Conservation (phyloP, 139 green algal species). For the Closterium sp. region DNA sequence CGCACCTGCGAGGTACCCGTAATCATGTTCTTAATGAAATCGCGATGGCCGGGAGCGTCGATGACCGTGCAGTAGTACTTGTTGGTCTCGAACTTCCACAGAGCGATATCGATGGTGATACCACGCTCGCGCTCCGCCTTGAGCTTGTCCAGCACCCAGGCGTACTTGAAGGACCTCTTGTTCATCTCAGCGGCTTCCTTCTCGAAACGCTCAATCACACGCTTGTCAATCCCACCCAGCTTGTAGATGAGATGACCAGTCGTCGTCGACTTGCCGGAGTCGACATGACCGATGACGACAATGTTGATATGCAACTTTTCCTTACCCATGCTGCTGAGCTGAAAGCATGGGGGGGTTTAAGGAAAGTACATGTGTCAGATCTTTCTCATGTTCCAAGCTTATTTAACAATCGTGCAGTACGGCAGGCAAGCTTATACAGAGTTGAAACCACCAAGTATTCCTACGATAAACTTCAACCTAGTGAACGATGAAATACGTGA, state of each 20-base stretch:
- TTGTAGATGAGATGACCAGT: conserved; percentile 96
- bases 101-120: conserved; percentile 84
- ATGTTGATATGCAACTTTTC: conserved; percentile 67
- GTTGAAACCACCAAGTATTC: not conserved
- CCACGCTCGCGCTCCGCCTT: conserved; percentile 78
- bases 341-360: not conserved
- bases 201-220: conserved; percentile 96
- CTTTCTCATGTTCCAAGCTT: not conserved
- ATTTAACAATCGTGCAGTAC: not conserved
- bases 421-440: not conserved
- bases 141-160: conserved; percentile 89
- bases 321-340: conserved; percentile 49
- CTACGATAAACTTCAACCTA: not conserved
- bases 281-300: conserved; percentile 82
- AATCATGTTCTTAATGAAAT: conserved; percentile 99
- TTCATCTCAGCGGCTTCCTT: conserved; percentile 78
- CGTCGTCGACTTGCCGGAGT: conserved; percentile 96
- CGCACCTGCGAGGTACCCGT: conserved; percentile 68
- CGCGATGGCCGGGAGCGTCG: conserved; percentile 80
- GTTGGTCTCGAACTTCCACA: conserved; percentile 99
- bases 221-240: conserved; percentile 97
- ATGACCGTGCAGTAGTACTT: conserved; percentile 97
- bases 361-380: not conserved
- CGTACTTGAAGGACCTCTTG: conserved; percentile 92
- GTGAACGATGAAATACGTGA: not conserved